phyloP scores from a whole-genome alignment of 306 rosid species.

The Abrus pulchellus region DNA sequence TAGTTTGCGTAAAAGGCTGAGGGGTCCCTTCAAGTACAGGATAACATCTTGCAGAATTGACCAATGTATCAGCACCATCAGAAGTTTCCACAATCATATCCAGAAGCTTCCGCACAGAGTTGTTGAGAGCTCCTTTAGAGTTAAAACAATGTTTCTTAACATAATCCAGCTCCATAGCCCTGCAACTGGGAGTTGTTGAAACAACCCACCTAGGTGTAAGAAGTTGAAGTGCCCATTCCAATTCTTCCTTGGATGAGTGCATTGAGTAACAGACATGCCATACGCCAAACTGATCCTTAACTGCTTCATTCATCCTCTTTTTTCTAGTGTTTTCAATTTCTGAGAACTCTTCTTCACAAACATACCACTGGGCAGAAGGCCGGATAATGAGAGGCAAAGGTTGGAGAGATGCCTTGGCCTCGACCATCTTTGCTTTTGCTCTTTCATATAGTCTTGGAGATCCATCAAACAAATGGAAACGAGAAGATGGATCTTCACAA shows the following conservation, averaged over 20 bases:
- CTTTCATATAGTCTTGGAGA: conserved; percentile 70
- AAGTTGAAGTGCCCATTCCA: conserved; percentile 85
- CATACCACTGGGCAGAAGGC: conserved; percentile 90
- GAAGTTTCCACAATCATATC: conserved; percentile 58
- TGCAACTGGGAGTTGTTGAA: conserved; percentile 85
- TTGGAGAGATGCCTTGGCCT: conserved; percentile 59
- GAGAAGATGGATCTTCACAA: conserved; percentile 73
- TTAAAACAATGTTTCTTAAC: conserved; percentile 68
- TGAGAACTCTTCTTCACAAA: conserved; percentile 58
- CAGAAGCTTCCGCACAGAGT: conserved; percentile 69
- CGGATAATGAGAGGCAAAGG: conserved; percentile 78
- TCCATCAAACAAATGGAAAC: conserved; percentile 74
- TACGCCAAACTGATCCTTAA: conserved; percentile 79
- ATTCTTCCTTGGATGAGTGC: conserved; percentile 86
- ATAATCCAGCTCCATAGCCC: conserved; percentile 78
- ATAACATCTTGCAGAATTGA: conserved; percentile 46
- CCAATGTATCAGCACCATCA: conserved; percentile 42
- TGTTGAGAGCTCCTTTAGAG: conserved; percentile 52
- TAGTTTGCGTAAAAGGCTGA: conserved; percentile 50
- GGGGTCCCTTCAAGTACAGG: conserved; percentile 51
- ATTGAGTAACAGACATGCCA: conserved; percentile 90
- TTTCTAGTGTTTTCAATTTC: conserved; percentile 57
- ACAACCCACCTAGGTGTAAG: conserved; percentile 89
- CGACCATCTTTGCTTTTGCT: conserved; percentile 63
- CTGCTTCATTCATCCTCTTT: conserved; percentile 66